phyloP scores from a whole-genome alignment of 2,329 filamentous ascomycete genomes.

The Ascochyta clinopodiicola region DNA sequence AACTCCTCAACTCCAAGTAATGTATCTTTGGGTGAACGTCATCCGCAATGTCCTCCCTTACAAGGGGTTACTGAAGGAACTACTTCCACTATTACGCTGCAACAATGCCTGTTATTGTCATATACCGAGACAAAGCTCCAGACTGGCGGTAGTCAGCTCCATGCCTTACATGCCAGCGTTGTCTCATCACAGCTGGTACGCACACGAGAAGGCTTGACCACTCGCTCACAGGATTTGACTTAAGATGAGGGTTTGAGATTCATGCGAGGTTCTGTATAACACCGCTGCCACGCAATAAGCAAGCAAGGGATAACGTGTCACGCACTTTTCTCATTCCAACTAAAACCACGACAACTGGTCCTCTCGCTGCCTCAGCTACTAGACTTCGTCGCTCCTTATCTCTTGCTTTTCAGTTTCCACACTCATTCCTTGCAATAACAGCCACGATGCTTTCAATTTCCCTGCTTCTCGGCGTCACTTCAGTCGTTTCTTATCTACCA shows the following conservation, averaged over 20 bases:
- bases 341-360: slow-evolving; percentile 14
- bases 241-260: background rate
- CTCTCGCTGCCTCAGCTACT: background rate
- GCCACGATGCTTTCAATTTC: slow-evolving; percentile 8
- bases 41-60: too few species aligned
- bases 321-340: slow-evolving; percentile 8
- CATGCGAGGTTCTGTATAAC: slow-evolving; percentile 8
- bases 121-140: background rate
- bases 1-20: background rate
- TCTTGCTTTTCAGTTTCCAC: background rate
- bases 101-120: background rate
- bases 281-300: slow-evolving; percentile 1
- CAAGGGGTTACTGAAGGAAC: too few species aligned
- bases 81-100: background rate
- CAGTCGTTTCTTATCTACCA: slow-evolving; percentile 10
- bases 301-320: slow-evolving; percentile 13
- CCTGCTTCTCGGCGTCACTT: slow-evolving; percentile 9
- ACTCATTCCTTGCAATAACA: slow-evolving; percentile 5
- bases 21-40: too few species aligned
- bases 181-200: background rate
- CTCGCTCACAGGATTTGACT: background rate
- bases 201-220: background rate
- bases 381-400: slow-evolving; percentile 2
- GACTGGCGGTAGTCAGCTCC: background rate
- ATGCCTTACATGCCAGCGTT: background rate